These are phyloP conservation scores for Phytophthora lateralis DNA, from an alignment of 352 stramenopile species.

Conservation along the genomic window DNA sequence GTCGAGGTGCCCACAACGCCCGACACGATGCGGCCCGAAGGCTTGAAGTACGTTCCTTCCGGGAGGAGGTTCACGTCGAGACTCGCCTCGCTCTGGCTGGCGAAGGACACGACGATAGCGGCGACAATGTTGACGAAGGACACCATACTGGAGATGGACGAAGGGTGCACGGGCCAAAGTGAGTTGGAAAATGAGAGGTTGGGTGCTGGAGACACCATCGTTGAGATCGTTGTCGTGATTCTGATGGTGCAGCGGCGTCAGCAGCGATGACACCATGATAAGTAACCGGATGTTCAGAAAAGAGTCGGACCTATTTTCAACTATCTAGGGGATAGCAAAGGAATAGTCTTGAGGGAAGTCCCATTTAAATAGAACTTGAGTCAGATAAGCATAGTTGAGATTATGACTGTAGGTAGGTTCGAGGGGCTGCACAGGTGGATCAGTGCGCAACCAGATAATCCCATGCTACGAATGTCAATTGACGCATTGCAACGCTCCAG, in stretches of 20 bases:
- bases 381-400: no score
- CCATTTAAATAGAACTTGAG: no score
- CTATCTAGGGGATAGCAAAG: no score
- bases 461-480: no score
- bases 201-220: slow-evolving; percentile 5
- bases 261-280: no score
- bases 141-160: slow-evolving; percentile 19
- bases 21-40: slow-evolving; percentile 30
- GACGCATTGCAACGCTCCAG: background rate
- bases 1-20: slow-evolving; percentile 28
- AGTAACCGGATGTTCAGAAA: slow-evolving; percentile 9
- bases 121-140: slow-evolving; percentile 24
- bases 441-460: no score
- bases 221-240: background rate
- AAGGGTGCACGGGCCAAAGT: background rate
- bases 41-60: slow-evolving; percentile 46
- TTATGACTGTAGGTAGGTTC: no score
- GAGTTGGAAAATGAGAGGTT: slow-evolving; percentile 33
- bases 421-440: no score
- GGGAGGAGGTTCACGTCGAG: slow-evolving; percentile 31
- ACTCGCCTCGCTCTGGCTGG: slow-evolving; percentile 4
- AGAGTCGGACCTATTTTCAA: background rate
- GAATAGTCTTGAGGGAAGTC: no score
- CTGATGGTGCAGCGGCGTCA: slow-evolving; percentile 1
- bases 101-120: slow-evolving; percentile 4